These are phyloP conservation scores for Gillenia trifoliata DNA, from an alignment of 306 rosid genomes.

Conservation along the genomic window DNA sequence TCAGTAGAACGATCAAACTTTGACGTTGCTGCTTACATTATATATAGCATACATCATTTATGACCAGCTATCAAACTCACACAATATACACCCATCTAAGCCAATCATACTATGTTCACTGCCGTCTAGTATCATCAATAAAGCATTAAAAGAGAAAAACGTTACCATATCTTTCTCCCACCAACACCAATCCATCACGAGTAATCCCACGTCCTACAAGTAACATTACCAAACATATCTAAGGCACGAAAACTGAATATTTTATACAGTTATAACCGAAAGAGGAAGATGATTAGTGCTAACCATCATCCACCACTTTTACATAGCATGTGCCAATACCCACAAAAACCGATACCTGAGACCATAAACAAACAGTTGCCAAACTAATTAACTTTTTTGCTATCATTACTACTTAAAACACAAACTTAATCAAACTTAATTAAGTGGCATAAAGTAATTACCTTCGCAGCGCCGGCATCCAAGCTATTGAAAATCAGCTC, in stretches of 20 bases:
- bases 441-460: conserved; percentile 2
- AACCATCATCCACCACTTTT: conserved; percentile 85
- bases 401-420: background rate
- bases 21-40: conserved; percentile 67
- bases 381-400: background rate
- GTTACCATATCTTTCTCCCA: conserved; percentile 87
- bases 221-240: background rate
- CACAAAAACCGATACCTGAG: conserved; percentile 65
- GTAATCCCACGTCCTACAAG: conserved; percentile 71
- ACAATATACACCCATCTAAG: background rate
- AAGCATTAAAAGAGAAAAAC: background rate
- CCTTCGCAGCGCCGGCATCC: conserved; percentile 75
- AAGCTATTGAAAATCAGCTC: conserved; percentile 78
- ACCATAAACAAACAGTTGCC: background rate
- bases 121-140: background rate
- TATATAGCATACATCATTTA: conserved; percentile 10
- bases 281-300: conserved; percentile 18
- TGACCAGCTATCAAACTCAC: conserved; percentile 24
- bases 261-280: conserved; percentile 7
- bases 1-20: conserved; percentile 54
- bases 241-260: background rate
- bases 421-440: background rate
- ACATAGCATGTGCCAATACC: conserved; percentile 50
- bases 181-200: conserved; percentile 73
- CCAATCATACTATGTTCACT: background rate